A percentile compares a stretch with the other conserved stretches of the same genome.
Evolutionary conservation across 345 rosid genomes (phyloP).

Genomic region (Geranium brycei): DNA sequence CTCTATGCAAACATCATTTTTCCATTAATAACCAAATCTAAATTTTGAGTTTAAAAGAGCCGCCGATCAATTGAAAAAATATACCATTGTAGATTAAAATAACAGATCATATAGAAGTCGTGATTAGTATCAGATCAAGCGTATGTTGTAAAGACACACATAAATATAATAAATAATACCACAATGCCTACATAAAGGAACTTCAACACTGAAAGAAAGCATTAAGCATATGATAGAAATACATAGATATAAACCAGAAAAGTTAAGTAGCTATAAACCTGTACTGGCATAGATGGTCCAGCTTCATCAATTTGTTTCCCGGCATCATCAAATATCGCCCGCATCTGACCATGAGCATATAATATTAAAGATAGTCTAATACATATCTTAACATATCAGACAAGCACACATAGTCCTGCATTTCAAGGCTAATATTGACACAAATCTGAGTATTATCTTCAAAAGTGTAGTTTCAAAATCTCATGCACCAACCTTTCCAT

Average conservation of each 20-base stretch:
- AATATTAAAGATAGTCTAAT: not conserved
- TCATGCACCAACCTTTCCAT: slow-evolving; percentile 65
- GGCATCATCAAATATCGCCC: slow-evolving; percentile 78
- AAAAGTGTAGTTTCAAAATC: slow-evolving; percentile 10
- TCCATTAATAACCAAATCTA: too few species aligned
- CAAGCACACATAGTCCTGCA: slow-evolving; percentile 6
- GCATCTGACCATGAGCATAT: slow-evolving; percentile 38
- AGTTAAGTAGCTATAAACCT: slow-evolving; percentile 35
- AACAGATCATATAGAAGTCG: too few species aligned
- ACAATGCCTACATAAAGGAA: not conserved
- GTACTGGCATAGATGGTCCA: slow-evolving; percentile 89
- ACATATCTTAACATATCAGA: not conserved
- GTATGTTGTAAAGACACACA: too few species aligned
- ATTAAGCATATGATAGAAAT: too few species aligned
- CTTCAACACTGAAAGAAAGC: not conserved
- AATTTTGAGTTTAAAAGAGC: too few species aligned
- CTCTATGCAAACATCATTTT: too few species aligned
- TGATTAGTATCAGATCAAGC: too few species aligned
- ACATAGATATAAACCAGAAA: not conserved
- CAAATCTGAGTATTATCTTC: not conserved
- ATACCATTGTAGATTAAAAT: too few species aligned
- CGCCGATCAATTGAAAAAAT: too few species aligned
- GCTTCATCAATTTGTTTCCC: slow-evolving; percentile 76
- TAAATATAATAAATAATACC: too few species aligned
- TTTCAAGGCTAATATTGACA: not conserved